Conservation (phyloP, 169 alveolate species). For the Plasmodium relictum region DNA sequence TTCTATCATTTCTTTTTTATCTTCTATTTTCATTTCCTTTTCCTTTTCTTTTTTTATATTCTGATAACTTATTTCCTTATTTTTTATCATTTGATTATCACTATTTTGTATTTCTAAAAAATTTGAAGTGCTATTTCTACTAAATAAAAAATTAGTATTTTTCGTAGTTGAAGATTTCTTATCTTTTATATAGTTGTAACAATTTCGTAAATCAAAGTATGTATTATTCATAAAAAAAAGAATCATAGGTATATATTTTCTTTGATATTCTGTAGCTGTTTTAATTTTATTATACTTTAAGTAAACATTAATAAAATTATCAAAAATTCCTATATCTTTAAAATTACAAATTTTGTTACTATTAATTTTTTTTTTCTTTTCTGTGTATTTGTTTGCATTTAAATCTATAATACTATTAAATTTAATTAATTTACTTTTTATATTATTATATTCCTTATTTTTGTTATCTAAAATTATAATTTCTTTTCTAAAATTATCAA, state of each 20-base stretch:
- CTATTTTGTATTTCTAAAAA: not conserved
- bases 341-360: not conserved
- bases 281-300: constrained; percentile 47
- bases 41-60: too few species aligned
- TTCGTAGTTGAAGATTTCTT: not conserved
- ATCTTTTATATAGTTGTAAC: not conserved
- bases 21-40: not conserved
- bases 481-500: constrained; percentile 30
- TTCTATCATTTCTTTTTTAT: not conserved
- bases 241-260: constrained; percentile 31
- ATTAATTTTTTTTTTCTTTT: not conserved
- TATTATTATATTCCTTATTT: not conserved
- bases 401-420: constrained; percentile 35
- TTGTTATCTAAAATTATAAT: not conserved
- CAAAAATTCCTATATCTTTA: constrained; percentile 39
- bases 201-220: constrained; percentile 6
- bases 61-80: not conserved
- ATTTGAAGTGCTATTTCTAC: too few species aligned
- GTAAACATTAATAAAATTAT: constrained; percentile 47
- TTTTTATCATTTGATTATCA: not conserved
- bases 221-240: constrained; percentile 33
- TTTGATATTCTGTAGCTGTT: constrained; percentile 28
- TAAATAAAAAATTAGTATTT: not conserved
- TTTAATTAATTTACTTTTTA: not conserved
- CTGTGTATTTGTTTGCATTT: constrained; percentile 9